phyloP scores from a whole-genome alignment of 2,329 filamentous ascomycete species.

The Hypoxylon sp. region DNA sequence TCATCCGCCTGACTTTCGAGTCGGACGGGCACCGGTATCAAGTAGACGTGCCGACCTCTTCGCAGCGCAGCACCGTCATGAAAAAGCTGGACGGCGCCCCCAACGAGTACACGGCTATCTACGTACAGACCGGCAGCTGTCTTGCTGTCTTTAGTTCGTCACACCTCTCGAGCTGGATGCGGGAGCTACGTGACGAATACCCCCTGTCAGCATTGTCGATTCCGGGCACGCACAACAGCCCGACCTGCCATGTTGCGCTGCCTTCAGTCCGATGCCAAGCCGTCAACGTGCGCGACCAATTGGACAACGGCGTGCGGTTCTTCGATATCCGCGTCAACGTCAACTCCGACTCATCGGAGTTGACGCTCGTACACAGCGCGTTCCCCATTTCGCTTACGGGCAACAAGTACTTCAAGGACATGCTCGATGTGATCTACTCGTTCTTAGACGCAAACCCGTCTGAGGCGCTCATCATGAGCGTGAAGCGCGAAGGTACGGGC shows the following conservation, averaged over 20 bases:
- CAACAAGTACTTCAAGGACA: slow-evolving; percentile 78
- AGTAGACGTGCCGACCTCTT: slow-evolving; percentile 76
- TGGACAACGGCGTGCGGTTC: slow-evolving; percentile 92
- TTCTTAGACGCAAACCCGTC: slow-evolving; percentile 83
- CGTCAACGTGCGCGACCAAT: slow-evolving; percentile 79
- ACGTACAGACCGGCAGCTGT: slow-evolving; percentile 66
- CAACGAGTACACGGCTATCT: slow-evolving; percentile 73
- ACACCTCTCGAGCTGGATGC: slow-evolving; percentile 83
- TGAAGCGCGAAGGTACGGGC: slow-evolving; percentile 93
- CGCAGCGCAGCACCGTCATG: slow-evolving; percentile 70
- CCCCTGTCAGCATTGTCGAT: slow-evolving; percentile 86
- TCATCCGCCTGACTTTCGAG: slow-evolving; percentile 80
- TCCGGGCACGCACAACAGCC: slow-evolving; percentile 95
- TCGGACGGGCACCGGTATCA: slow-evolving; percentile 74
- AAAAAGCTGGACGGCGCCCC: slow-evolving; percentile 63
- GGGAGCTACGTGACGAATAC: slow-evolving; percentile 74
- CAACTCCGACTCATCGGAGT: slow-evolving; percentile 67
- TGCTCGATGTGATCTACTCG: slow-evolving; percentile 76
- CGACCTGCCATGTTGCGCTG: slow-evolving; percentile 84
- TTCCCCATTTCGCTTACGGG: slow-evolving; percentile 90
- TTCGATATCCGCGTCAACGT: slow-evolving; percentile 85
- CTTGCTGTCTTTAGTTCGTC: slow-evolving; percentile 77
- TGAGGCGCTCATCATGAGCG: slow-evolving; percentile 85
- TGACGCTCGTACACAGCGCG: slow-evolving; percentile 87
- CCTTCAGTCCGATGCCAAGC: slow-evolving; percentile 95